phyloP scores from a whole-genome alignment of 2,329 filamentous ascomycete genomes.

The Venturiaceae sp. region DNA sequence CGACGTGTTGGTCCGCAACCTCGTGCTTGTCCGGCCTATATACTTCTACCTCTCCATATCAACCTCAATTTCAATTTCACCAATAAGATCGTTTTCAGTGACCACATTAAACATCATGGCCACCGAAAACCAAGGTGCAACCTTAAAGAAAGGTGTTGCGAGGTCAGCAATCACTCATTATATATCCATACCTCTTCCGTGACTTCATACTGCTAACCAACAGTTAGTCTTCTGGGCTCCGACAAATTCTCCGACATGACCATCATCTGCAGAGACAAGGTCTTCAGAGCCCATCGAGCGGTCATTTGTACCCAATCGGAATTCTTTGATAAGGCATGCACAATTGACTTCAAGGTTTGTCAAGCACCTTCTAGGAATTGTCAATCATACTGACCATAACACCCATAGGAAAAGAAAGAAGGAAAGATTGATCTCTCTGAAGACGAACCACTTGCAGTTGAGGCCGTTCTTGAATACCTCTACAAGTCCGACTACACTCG shows the following conservation, averaged over 20 bases:
- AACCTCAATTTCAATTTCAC: not conserved
- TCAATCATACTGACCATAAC: not conserved
- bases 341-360: not conserved
- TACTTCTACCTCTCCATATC: not conserved
- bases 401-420: not conserved
- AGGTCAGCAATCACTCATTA: not conserved
- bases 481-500: not conserved
- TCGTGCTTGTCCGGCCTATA: too few relatives aligned
- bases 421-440: not conserved
- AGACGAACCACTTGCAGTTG: not conserved
- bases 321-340: not conserved
- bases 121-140: not conserved
- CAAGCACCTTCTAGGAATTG: not conserved
- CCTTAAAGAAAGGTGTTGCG: not conserved
- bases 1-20: too few relatives aligned
- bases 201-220: not conserved
- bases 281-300: not conserved
- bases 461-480: not conserved
- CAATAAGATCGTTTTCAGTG: too few relatives aligned
- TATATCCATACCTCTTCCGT: not conserved
- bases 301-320: slow-evolving; percentile 1
- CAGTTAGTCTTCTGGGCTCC: not conserved
- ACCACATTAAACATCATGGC: not conserved
- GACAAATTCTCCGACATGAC: not conserved
- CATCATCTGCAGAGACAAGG: not conserved